Percentiles rank a stretch among this genome's conserved stretches.
These are phyloP conservation scores for Leccinum ochraceum DNA, from an alignment of 768 basidiomycete genomes.

Conservation along the genomic window DNA sequence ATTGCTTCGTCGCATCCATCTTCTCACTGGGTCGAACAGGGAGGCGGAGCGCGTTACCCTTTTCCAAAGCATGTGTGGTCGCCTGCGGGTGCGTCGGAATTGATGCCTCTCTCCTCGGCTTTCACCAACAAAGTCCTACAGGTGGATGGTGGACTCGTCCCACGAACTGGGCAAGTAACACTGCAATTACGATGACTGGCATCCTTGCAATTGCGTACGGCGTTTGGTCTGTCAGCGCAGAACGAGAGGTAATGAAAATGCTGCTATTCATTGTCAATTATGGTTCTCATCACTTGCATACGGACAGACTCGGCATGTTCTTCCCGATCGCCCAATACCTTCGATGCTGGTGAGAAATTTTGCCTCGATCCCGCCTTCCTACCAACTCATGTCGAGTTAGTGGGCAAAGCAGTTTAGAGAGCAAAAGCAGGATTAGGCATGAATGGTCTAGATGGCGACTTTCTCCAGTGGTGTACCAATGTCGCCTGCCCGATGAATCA, in stretches of 20 bases:
- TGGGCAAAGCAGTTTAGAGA: conserved; percentile 54
- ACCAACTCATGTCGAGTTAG: conserved; percentile 27
- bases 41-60: conserved; percentile 85
- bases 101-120: not conserved
- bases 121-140: conserved; percentile 28
- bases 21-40: conserved; percentile 42
- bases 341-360: conserved; percentile 65
- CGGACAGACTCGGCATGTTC: conserved; percentile 53
- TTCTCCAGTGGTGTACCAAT: conserved; percentile 1
- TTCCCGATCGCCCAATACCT: conserved; percentile 72
- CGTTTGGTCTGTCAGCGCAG: conserved; percentile 73
- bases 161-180: conserved; percentile 87
- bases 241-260: conserved; percentile 60
- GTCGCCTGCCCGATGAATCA: not conserved
- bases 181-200: conserved; percentile 68
- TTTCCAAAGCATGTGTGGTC: conserved; percentile 96
- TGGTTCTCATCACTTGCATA: conserved; percentile 6
- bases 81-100: conserved; percentile 64
- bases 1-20: not conserved
- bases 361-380: not conserved
- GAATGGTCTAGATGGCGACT: conserved; percentile 4
- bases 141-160: conserved; percentile 98
- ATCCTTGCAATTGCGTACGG: conserved; percentile 66
- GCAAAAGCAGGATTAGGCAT: conserved; percentile 18
- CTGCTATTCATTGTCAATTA: not conserved